phyloP scores from a whole-genome alignment of 1,284 basidiomycete genomes.

The Anthracocystis walkeri region DNA sequence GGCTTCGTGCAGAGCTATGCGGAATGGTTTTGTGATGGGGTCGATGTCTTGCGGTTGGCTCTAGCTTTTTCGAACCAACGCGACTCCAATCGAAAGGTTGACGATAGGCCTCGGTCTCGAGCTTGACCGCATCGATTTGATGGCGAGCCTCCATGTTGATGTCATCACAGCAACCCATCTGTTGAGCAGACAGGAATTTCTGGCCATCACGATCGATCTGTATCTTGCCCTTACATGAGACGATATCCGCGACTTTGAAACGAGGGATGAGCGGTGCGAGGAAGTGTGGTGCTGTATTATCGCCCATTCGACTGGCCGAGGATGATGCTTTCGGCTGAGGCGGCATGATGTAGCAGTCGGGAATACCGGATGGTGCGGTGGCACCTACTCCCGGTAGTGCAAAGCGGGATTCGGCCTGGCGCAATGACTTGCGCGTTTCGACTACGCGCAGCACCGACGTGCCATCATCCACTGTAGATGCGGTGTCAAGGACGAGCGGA shows the following conservation, averaged over 20 bases:
- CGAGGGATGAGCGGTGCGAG: slow-evolving; percentile 23
- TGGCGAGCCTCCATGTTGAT: slow-evolving; percentile 35
- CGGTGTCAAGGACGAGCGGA: not conserved
- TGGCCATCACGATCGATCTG: slow-evolving; percentile 22
- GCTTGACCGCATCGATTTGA: slow-evolving; percentile 26
- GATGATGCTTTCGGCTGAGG: slow-evolving; percentile 17
- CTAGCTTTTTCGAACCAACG: not conserved
- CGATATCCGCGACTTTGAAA: slow-evolving; percentile 27
- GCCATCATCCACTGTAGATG: slow-evolving; percentile 45
- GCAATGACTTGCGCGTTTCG: slow-evolving; percentile 32
- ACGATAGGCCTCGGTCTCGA: slow-evolving; percentile 28
- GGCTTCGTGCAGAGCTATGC: slow-evolving; percentile 5
- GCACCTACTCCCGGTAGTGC: not conserved
- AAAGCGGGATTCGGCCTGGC: not conserved
- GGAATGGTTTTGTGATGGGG: not conserved
- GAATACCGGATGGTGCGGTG: slow-evolving; percentile 15
- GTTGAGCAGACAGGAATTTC: slow-evolving; percentile 9
- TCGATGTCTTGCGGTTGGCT: not conserved
- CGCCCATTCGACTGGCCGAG: slow-evolving; percentile 8
- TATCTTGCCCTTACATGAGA: slow-evolving; percentile 31
- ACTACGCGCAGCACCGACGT: slow-evolving; percentile 43
- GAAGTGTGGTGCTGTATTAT: not conserved
- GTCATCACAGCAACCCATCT: slow-evolving; percentile 20
- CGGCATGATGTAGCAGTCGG: slow-evolving; percentile 45
- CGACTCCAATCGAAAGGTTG: slow-evolving; percentile 20